Percentiles rank a stretch among this genome's conserved stretches.
phyloP scores from a whole-genome alignment of 768 basidiomycete species.

The Suillus paluster region DNA sequence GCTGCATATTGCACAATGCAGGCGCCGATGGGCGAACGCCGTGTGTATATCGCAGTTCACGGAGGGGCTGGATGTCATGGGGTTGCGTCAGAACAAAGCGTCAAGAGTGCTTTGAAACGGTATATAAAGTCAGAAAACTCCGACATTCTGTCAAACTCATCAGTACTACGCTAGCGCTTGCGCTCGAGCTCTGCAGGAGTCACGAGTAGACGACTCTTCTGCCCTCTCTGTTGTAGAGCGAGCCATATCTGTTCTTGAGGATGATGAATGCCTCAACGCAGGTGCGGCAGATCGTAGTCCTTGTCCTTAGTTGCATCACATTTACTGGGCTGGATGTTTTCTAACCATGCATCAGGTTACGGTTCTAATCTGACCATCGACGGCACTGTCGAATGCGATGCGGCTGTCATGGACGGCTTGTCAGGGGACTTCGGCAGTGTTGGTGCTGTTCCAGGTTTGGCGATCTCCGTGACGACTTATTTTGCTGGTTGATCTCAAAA shows the following conservation, averaged over 20 bases:
- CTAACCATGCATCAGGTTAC: conserved; percentile 48
- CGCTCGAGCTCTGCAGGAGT: conserved; percentile 39
- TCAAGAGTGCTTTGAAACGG: conserved; percentile 62
- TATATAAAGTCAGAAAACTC: conserved; percentile 37
- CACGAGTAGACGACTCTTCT: conserved; percentile 19
- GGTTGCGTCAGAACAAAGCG: conserved; percentile 47
- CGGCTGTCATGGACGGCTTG: conserved; percentile 65
- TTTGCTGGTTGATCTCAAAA: neutral
- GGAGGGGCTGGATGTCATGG: conserved; percentile 79
- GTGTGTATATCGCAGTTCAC: conserved; percentile 64
- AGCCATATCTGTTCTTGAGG: conserved; percentile 64
- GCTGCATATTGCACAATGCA: too few relatives aligned
- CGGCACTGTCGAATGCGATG: conserved; percentile 85
- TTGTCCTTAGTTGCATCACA: neutral
- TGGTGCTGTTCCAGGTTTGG: conserved; percentile 70
- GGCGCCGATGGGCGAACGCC: neutral
- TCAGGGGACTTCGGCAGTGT: conserved; percentile 66
- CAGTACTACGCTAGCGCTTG: conserved; percentile 51
- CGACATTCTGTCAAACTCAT: conserved; percentile 1
- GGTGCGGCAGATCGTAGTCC: conserved; percentile 42
- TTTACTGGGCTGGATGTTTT: neutral
- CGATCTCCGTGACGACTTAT: neutral
- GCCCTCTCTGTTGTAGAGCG: conserved; percentile 53
- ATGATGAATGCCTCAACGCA: conserved; percentile 72
- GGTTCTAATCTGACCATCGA: conserved; percentile 79